These are phyloP conservation scores for Ascochyta rabiei DNA, from an alignment of 2,329 filamentous ascomycete genomes.

Conservation along the genomic window DNA sequence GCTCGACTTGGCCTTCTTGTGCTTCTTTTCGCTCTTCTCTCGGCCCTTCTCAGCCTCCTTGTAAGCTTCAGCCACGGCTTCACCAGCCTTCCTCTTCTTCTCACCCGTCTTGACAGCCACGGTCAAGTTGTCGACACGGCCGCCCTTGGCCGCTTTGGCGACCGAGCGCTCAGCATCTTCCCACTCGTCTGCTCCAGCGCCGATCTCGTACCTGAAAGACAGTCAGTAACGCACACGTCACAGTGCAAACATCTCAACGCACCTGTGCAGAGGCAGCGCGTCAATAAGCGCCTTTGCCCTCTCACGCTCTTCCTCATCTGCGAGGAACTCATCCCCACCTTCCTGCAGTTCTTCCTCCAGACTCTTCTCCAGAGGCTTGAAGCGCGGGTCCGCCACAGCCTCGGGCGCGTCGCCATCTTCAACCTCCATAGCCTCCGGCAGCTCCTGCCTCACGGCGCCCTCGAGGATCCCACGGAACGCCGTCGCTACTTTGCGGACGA, in stretches of 20 bases:
- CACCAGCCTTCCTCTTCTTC: slow-evolving; percentile 73
- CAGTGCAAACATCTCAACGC: slow-evolving; percentile 47
- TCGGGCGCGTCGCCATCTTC: slow-evolving; percentile 56
- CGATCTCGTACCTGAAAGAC: slow-evolving; percentile 52
- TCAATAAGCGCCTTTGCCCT: slow-evolving; percentile 90
- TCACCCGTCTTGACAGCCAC: slow-evolving; percentile 85
- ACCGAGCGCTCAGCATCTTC: slow-evolving; percentile 77
- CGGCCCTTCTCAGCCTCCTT: slow-evolving; percentile 46
- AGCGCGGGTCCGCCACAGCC: slow-evolving; percentile 67
- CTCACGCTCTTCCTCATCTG: slow-evolving; percentile 65
- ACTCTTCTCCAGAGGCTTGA: slow-evolving; percentile 71
- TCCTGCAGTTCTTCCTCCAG: slow-evolving; percentile 85
- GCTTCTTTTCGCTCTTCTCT: slow-evolving; percentile 43
- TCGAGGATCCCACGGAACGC: slow-evolving; percentile 79
- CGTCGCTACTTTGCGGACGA: slow-evolving; percentile 82
- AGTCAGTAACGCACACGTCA: background rate
- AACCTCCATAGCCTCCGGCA: slow-evolving; percentile 54
- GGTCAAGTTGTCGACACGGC: slow-evolving; percentile 60
- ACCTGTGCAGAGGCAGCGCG: slow-evolving; percentile 86
- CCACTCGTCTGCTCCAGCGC: slow-evolving; percentile 59
- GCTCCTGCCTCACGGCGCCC: slow-evolving; percentile 62
- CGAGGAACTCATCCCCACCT: slow-evolving; percentile 76
- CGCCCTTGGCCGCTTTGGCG: slow-evolving; percentile 51
- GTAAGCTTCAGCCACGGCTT: slow-evolving; percentile 57
- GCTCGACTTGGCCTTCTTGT: slow-evolving; percentile 35